Conservation (phyloP, 352 stramenopile species). For the Pythium volutum region DNA sequence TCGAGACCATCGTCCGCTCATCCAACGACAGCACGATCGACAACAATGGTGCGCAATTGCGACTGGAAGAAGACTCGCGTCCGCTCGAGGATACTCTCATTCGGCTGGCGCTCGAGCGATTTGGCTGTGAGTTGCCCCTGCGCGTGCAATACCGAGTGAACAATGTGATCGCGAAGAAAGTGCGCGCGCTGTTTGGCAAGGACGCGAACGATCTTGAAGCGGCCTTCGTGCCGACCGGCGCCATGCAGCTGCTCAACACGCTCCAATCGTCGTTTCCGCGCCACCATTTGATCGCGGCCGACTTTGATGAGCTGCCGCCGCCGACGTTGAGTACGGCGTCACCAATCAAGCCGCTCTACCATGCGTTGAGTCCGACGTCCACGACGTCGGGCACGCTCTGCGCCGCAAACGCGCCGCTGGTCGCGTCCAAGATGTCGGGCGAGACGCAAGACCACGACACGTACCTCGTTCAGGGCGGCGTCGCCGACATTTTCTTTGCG, state of each 20-base stretch:
- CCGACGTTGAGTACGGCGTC: slow-evolving; percentile 57
- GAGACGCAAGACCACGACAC: slow-evolving; percentile 84
- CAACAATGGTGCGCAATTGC: not conserved
- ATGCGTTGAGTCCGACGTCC: slow-evolving; percentile 62
- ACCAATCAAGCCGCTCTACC: slow-evolving; percentile 47
- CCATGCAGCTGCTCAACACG: slow-evolving; percentile 85
- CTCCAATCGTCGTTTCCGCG: slow-evolving; percentile 73
- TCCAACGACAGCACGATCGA: slow-evolving; percentile 6
- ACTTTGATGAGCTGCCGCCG: slow-evolving; percentile 85
- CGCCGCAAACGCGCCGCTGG: slow-evolving; percentile 82
- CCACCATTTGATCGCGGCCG: slow-evolving; percentile 85
- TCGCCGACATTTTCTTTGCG: slow-evolving; percentile 90
- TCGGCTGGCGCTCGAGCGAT: slow-evolving; percentile 63
- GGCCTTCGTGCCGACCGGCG: slow-evolving; percentile 86
- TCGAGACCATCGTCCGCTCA: slow-evolving; percentile 60
- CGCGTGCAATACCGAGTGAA: slow-evolving; percentile 62
- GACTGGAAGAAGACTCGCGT: slow-evolving; percentile 45
- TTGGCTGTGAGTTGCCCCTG: slow-evolving; percentile 73
- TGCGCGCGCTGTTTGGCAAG: slow-evolving; percentile 52
- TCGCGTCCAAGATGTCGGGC: slow-evolving; percentile 80
- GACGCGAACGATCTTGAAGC: slow-evolving; percentile 48
- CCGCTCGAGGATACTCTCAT: slow-evolving; percentile 71
- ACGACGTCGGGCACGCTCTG: slow-evolving; percentile 66
- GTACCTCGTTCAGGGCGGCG: slow-evolving; percentile 81
- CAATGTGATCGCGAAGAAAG: slow-evolving; percentile 40